Base-by-base conservation (phyloP, 805 yeast species). In the Candida takata region DNA sequence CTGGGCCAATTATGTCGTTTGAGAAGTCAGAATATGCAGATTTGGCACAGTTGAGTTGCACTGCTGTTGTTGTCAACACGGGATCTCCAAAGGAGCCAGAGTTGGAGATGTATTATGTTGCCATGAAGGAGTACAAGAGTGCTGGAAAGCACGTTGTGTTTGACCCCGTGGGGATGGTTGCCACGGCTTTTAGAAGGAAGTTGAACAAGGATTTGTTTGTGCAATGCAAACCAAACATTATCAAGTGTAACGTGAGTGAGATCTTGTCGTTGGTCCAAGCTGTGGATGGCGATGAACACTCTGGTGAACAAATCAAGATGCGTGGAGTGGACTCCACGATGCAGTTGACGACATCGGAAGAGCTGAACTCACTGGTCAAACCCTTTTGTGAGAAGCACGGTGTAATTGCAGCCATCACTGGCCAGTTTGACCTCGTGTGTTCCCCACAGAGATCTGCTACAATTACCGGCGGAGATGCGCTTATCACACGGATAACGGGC, bases 121-220 rank as follows among this genome's bases (percentile, higher is more conserved):
- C 90, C 0, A 56, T 81, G 14, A 51, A 53, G 8, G 72, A 69
- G 0, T 85, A 87, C 54, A 81, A 80, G 51, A 52, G 50, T 11
- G 47, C 55, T 11, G 72, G 72, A 3, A 65, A 69, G 30, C 88
- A 84, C 4, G 70, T 87, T 23, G 74, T 87, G 0, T 79, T 82
- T 46, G 97, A 87, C 55, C 97, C 96, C 1, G 95, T 87, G n/a
- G 97, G 87, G 1, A 85, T 80, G 27, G 95, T 95, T 19, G 95
- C 96, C 1, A 69, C 95, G 0, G 38, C 51, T 4, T 69, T 73
- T 5, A 67, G 97, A 40, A 61, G 62, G 27, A 49, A 57, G 4
- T 62, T 76, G 13, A 71, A 77, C 34, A 54, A 62, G 19, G 52
- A 54, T 1, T 47, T 86, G 8, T 55, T 87, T 23, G 65, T 77